Percentiles rank a stretch among this genome's conserved stretches.
phyloP scores from a whole-genome alignment of 1,284 basidiomycete species.

The Coniophora puteana region DNA sequence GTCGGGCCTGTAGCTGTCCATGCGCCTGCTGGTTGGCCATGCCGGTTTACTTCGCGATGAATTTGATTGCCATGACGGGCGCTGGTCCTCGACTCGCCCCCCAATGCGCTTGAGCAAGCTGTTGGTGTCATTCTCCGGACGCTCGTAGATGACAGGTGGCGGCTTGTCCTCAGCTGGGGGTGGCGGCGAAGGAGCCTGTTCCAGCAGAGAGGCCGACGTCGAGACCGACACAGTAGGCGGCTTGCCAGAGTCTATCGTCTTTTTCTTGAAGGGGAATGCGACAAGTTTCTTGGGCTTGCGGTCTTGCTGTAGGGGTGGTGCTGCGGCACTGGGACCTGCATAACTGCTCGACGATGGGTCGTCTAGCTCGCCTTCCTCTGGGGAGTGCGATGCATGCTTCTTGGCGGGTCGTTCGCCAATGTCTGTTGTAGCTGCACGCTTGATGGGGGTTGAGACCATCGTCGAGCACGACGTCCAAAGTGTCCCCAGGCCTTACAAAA shows the following conservation, averaged over 20 bases:
- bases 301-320: no score
- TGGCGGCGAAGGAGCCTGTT: no score
- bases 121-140: conserved; percentile 41
- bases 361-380: conserved; percentile 77
- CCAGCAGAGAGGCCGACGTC: no score
- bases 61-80: conserved; percentile 11
- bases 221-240: conserved; percentile 5
- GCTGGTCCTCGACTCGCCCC: conserved; percentile 16
- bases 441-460: conserved; percentile 34
- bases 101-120: conserved; percentile 32
- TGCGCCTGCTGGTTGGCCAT: conserved; percentile 8
- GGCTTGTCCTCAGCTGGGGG: conserved; percentile 21
- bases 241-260: conserved; percentile 20
- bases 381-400: conserved; percentile 54
- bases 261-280: conserved; percentile 73
- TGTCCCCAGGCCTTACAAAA: no score
- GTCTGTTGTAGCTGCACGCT: conserved; percentile 56
- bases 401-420: conserved; percentile 47
- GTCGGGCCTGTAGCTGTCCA: conserved; percentile 17
- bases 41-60: conserved; percentile 21
- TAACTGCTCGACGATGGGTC: conserved; percentile 28
- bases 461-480: no score
- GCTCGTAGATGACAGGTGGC: conserved; percentile 36
- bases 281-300: no score
- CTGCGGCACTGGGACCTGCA: conserved; percentile 16